Evolutionary conservation across 371 early-diverging fungal species (phyloP), one percentile per base, ranked within the genome.

Genomic region (Rhizopus sp.): DNA sequence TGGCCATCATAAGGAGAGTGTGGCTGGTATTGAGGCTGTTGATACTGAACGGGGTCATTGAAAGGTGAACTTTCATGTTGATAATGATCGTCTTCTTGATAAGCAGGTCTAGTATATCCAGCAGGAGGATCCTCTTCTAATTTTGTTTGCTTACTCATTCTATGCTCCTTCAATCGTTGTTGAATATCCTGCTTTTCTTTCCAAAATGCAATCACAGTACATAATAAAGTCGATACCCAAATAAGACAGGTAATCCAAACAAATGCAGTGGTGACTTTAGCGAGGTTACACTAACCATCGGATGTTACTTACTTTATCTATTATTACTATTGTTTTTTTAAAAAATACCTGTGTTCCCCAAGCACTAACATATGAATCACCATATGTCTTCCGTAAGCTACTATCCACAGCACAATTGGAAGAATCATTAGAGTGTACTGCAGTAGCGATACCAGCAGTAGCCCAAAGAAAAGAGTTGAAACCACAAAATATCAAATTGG

Each of bases 231-330:
- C 8, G 53, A 48, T 13, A 75, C 31, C 79, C 79, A 78, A 40
- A 73, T 35, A 42, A 78, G 61, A 60, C 74, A 75, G 29, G 72
- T 73, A 12, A 75, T 58, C 79, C 79, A 78, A 17, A 74, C 52
- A 60, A 78, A 73, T n/a, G 58, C 79, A 47, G 74, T 69, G 7
- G 67, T 48, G 4, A 66, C 72, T 53, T 73, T 75, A 16, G 62
- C 71, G 29, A 69, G 61, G 50, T 73, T 73, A 48, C 79, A 78
- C 79, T 57, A 60, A 12, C 37, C 34, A 8, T 23, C 10, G 30
- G 53, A 40, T 16, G 4, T 29, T 6, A n/a, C 7, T 42, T 41
- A 6, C 6, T 41, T n/a, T n/a, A 10, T 29, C 30, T 31, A 16
- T 32, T 39, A 13, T 57, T 34, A 15, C 15, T 30, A n/a, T 17